Conservation (phyloP, 768 basidiomycete species). For the Boletus barrowsii region DNA sequence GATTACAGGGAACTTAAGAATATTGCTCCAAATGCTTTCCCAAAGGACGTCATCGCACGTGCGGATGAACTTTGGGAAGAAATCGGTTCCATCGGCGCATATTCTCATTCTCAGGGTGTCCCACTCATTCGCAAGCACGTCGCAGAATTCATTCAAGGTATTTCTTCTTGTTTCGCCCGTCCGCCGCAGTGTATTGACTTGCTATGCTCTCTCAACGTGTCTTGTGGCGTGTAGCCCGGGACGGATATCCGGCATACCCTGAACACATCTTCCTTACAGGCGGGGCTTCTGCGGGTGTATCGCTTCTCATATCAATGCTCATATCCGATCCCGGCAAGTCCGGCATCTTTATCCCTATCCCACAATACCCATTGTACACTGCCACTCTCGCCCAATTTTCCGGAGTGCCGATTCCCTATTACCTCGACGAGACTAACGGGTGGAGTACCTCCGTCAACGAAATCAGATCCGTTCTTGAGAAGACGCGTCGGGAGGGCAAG, state of each 20-base stretch:
- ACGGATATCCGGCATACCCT: constrained; percentile 81
- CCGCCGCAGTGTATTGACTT: constrained; percentile 5
- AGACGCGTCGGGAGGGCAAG: constrained; percentile 57
- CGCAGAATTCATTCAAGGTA: constrained; percentile 86
- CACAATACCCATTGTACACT: constrained; percentile 97
- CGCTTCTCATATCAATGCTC: constrained; percentile 77
- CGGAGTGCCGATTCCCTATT: constrained; percentile 83
- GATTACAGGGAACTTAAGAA: constrained; percentile 87
- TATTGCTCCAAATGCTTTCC: constrained; percentile 76
- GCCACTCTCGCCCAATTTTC: constrained; percentile 85
- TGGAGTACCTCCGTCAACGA: constrained; percentile 80
- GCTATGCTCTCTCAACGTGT: neutral
- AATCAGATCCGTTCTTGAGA: constrained; percentile 64
- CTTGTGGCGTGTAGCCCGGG: constrained; percentile 58
- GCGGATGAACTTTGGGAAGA: constrained; percentile 77
- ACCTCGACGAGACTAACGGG: constrained; percentile 74
- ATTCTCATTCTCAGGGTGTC: constrained; percentile 93
- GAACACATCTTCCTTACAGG: constrained; percentile 91
- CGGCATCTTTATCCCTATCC: constrained; percentile 93
- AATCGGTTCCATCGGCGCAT: constrained; percentile 92
- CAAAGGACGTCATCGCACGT: constrained; percentile 78
- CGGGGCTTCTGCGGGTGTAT: constrained; percentile 94
- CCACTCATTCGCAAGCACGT: constrained; percentile 84
- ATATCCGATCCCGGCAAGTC: constrained; percentile 57
- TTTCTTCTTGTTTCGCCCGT: constrained; percentile 16